Evolutionary conservation across 352 stramenopile species (phyloP), one percentile per base, ranked within the genome.

Genomic region (Phytophthora sojae): DNA sequence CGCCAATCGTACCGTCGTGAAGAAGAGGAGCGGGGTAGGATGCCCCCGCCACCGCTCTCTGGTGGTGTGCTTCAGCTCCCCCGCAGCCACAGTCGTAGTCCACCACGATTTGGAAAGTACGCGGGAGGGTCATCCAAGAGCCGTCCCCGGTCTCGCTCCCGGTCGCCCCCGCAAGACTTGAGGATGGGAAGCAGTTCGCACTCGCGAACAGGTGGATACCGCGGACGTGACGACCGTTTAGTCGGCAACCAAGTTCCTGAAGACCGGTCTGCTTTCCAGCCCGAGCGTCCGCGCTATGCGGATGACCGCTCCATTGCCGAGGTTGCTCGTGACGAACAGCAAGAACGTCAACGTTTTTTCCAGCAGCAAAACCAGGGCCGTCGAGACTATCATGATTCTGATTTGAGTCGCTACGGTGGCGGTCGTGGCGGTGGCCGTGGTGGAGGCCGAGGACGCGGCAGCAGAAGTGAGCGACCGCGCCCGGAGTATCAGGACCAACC

Each of bases 271-370:
- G 53, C 72, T 25, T 57, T 69, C 17, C 73, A 71, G 52, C 8
- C 60, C 9, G 69, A 77, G 21, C 70, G 74, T 19, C 66, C 70
- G 3, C 75, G 75, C 21, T 73, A 76, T 61, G 63, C 75, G 29
- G 77, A 84, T 50, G 73, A 88, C 3, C 78, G 80, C 26, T 88
- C 80, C 17, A 86, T 89, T 58, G 82, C 81, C 1, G 81, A 85
- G 50, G 62, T 87, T 67, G 79, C 81, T 15, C 79, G 76, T n/a
- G 75, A 88, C 29, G 79, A 88, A 30, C 74, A 78, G 39, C 68
- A 85, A 53, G 70, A 83, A 11, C 72, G 74, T 3, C 71, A 88
- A 32, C 80, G 74, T 1, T 76, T 76, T 57, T 73, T 79, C 37
- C 76, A 80, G 25, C 73, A 82, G 29, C 66, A 83, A 26, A 59